These are phyloP conservation scores for Leucocoprinus sp. DNA, from an alignment of 768 basidiomycete genomes.

Conservation along the genomic window DNA sequence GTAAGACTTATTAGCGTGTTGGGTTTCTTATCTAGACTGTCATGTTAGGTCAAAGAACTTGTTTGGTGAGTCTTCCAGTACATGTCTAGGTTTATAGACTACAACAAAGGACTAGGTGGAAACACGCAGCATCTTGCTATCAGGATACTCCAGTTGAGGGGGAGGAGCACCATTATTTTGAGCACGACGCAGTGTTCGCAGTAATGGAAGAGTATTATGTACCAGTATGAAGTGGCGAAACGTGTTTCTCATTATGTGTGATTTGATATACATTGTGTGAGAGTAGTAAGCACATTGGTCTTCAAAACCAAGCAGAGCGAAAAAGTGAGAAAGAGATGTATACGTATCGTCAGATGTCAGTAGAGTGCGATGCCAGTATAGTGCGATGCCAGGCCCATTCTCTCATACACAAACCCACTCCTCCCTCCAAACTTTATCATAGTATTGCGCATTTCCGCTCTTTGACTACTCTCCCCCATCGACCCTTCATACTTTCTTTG, in stretches of 20 bases:
- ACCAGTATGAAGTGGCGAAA: not conserved
- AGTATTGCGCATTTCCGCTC: constrained; percentile 66
- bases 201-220: constrained; percentile 8
- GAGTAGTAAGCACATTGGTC: constrained; percentile 9
- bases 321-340: constrained; percentile 6
- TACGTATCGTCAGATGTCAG: constrained; percentile 10
- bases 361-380: not conserved
- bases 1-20: constrained; percentile 5
- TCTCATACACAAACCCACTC: not conserved
- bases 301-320: constrained; percentile 7
- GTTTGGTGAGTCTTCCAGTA: constrained; percentile 51
- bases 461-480: constrained; percentile 67
- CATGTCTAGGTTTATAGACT: not conserved
- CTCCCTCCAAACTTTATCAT: constrained; percentile 13
- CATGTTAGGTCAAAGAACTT: constrained; percentile 55
- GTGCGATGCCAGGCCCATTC: constrained; percentile 3
- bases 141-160: constrained; percentile 45
- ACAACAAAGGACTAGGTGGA: constrained; percentile 46
- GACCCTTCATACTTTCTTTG: constrained; percentile 78
- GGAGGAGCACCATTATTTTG: constrained; percentile 44
- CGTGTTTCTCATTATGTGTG: constrained; percentile 3
- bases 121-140: constrained; percentile 77
- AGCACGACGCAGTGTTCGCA: constrained; percentile 40
- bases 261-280: constrained; percentile 9
- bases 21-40: not conserved